phyloP scores from a whole-genome alignment of 441 rosid genomes.

The Euphorbia schlechtendalii region DNA sequence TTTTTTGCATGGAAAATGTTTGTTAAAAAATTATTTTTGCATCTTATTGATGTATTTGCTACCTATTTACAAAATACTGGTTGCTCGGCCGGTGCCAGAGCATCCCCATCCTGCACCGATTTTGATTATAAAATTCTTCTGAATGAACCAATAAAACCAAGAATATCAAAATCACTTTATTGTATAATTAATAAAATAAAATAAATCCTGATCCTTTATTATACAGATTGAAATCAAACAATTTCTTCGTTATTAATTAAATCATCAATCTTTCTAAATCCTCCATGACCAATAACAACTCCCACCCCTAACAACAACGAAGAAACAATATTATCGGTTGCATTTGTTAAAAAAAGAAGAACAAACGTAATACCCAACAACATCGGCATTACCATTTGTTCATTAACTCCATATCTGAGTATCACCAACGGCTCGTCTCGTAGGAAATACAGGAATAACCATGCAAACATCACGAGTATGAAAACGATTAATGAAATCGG shows the following conservation, averaged over 20 bases:
- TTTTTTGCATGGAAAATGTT: no score
- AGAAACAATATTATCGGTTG: constrained; percentile 25
- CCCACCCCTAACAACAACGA: constrained; percentile 33
- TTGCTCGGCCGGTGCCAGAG: no score
- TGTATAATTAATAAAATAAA: no score
- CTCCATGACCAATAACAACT: constrained; percentile 14
- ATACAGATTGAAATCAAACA: constrained; percentile 21
- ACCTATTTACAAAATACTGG: no score
- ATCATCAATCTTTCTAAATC: constrained; percentile 19
- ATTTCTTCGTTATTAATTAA: constrained; percentile 28
- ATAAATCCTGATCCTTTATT: neutral
- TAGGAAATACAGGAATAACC: constrained; percentile 44
- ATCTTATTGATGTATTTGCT: no score
- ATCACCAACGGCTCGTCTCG: constrained; percentile 31
- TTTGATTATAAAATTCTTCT: no score
- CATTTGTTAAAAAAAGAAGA: constrained; percentile 32
- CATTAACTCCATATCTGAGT: constrained; percentile 29
- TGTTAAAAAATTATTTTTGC: no score
- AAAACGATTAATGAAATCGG: constrained; percentile 35
- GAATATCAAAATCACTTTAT: no score
- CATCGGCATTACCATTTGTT: constrained; percentile 29
- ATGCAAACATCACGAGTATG: constrained; percentile 29
- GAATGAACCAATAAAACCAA: no score
- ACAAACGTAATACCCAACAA: constrained; percentile 31
- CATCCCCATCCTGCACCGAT: no score